Evolutionary conservation across 1,139 yeast species (phyloP), one percentile per base, ranked within the genome.

Genomic region (Sugiyamaella neomexicana): DNA sequence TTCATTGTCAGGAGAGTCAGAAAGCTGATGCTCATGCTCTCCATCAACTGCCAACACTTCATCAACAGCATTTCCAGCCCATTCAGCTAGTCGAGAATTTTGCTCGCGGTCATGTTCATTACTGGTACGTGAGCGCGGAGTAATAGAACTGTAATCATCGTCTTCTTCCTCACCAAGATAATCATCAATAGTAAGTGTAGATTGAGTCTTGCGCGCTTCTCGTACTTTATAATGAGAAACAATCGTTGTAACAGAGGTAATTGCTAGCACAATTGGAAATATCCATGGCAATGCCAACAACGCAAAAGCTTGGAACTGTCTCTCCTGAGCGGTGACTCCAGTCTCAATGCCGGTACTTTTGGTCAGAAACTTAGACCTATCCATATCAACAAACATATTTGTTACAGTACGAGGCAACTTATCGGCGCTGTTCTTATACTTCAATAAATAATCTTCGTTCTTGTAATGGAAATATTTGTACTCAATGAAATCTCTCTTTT

Each of bases 321-420:
- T 56, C 48, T 62, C 64, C 29, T 52, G 56, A 6, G 39, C 16
- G 2, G 63, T 56, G 7, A 55, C 57, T 20, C 40, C 43, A 10
- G 50, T 9, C 7, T 53, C 57, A 15, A 45, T 27, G 29, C 58
- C 55, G 13, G 45, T 44, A 20, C 50, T 48, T 27, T 38, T 55
- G 9, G 38, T 41, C 16, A 37, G 12, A 57, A 55, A 64, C 6
- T 46, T 32, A 1, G 71, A 64, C 17, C 55, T 38, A 6, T 43
- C 48, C 64, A 68, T 58, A 52, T 70, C 67, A n/a, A 70, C 60
- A 32, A 69, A 52, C 37, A 48, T 39, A 31, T 52, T 52, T 16
- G 29, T 32, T 13, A 31, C 37, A n/a, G 15, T 23, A 7, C 34
- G 29, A 3, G 32, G 37, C 15, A 27, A 10, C 9, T 32, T 20